phyloP scores from a whole-genome alignment of 1,139 yeast genomes.

The Chernovozyma aurita region DNA sequence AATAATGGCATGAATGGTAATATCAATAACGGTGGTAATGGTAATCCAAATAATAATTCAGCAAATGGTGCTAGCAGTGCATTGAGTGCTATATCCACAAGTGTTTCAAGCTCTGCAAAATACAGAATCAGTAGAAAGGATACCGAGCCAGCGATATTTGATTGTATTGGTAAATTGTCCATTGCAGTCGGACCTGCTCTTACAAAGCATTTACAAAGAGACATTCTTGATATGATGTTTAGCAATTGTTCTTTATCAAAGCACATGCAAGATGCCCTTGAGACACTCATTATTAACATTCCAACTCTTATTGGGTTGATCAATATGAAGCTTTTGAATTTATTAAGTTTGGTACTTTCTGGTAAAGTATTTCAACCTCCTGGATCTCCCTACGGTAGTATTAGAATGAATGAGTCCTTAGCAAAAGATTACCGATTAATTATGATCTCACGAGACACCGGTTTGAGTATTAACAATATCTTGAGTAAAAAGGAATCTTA shows the following conservation, averaged over 20 bases:
- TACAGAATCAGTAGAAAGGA: slow-evolving; percentile 60
- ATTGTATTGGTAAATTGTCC: slow-evolving; percentile 83
- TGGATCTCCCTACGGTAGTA: slow-evolving; percentile 78
- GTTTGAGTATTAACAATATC: slow-evolving; percentile 34
- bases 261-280: slow-evolving; percentile 72
- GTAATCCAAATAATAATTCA: not conserved
- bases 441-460: slow-evolving; percentile 66
- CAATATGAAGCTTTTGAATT: slow-evolving; percentile 65
- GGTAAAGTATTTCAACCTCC: slow-evolving; percentile 84
- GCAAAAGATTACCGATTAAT: slow-evolving; percentile 77
- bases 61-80: slow-evolving; percentile 2
- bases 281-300: slow-evolving; percentile 62
- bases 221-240: slow-evolving; percentile 73
- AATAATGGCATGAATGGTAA: slow-evolving; percentile 14
- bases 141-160: slow-evolving; percentile 83
- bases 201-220: slow-evolving; percentile 81
- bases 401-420: slow-evolving; percentile 54
- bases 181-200: slow-evolving; percentile 93
- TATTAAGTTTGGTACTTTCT: slow-evolving; percentile 72
- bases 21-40: not conserved
- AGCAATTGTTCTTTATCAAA: slow-evolving; percentile 75
- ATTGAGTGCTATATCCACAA: slow-evolving; percentile 18
- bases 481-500: slow-evolving; percentile 35
- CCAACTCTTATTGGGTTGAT: slow-evolving; percentile 78
- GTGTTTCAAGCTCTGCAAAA: slow-evolving; percentile 45